A percentile compares a stretch with the other conserved stretches of the same genome.
Conservation (phyloP, 2,329 filamentous ascomycete species). For the Trichophyton schoenleinii region DNA sequence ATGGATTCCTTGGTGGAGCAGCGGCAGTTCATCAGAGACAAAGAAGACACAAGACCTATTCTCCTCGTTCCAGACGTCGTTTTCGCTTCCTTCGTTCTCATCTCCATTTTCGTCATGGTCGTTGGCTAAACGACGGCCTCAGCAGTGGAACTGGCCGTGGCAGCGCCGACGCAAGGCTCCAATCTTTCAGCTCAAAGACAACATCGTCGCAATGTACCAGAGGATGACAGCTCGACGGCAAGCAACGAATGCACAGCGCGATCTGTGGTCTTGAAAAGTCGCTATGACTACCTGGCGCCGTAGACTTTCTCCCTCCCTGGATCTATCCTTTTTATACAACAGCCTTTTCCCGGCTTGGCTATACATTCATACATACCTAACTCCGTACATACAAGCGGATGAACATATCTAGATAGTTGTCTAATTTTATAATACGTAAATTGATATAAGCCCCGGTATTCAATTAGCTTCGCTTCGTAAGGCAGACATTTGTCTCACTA, state of each 20-base stretch:
- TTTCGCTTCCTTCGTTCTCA: background rate
- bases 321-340: background rate
- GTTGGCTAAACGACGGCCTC: background rate
- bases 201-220: conserved; percentile 4
- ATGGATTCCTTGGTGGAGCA: background rate
- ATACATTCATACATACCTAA: too few relatives aligned
- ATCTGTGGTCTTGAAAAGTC: conserved; percentile 8
- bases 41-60: background rate
- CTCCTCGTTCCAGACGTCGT: background rate
- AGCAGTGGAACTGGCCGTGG: conserved; percentile 9
- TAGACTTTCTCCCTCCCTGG: background rate
- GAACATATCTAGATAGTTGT: too few relatives aligned
- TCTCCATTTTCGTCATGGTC: conserved; percentile 7
- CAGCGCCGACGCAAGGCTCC: conserved; percentile 7
- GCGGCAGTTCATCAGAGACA: background rate
- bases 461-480: background rate
- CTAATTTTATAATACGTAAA: background rate
- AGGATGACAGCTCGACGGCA: background rate
- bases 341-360: background rate
- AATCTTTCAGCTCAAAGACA: conserved; percentile 3
- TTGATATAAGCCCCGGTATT: background rate
- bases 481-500: background rate
- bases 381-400: too few relatives aligned
- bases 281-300: background rate
- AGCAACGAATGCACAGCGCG: background rate